Base-by-base conservation (phyloP, 805 yeast genomes). In the Kuraishia floccosa region DNA sequence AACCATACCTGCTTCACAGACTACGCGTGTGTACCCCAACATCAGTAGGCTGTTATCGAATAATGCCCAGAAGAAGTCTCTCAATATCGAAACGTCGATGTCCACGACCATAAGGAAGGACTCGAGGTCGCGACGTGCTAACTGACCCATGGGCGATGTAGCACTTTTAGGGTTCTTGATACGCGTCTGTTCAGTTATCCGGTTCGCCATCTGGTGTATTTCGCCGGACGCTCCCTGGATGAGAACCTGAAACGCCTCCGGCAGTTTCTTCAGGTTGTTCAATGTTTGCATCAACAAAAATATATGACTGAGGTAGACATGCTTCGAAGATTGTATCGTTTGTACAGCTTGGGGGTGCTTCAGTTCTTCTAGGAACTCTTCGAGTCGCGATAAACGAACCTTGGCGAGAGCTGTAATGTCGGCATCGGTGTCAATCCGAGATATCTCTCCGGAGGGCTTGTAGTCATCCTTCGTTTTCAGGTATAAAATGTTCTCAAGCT, bases 21-120 rank as follows among this genome's bases (percentile, higher is more conserved):
- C 63, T 2, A 78, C 75, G 19, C 78, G 62, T 46, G 83, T 86
- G 16, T 71, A 68, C 54, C 83, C 91, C 13, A 84, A 52, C 4
- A 81, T 72, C 16, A 74, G 63, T 25, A 77, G 53, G 31, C 73
- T 51, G 47, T 73, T 76, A 18, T 72, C 58, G 43, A 80, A 85
- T n/a, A 84, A 61, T 6, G 73, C 63, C 50, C 81, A 72, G 39
- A 81, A 79, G 25, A 85, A 63, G 38, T 83, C 85, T 39, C 76
- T 72, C 20, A 86, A 54, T 1, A 83, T 64, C 0, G 66, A 50
- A 0, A 75, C 67, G 9, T 71, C 51, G 8, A 64, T 58, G 35
- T 74, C 78, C 35, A 65, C 63, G 32, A 58, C 43, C 6, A 59
- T 42, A 2, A 54, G 36, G n/a, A n/a, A n/a, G n/a, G n/a, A n/a